Evolutionary conservation across 2,329 filamentous ascomycete species (phyloP).

Genomic region (Colletotrichum liaoningense): DNA sequence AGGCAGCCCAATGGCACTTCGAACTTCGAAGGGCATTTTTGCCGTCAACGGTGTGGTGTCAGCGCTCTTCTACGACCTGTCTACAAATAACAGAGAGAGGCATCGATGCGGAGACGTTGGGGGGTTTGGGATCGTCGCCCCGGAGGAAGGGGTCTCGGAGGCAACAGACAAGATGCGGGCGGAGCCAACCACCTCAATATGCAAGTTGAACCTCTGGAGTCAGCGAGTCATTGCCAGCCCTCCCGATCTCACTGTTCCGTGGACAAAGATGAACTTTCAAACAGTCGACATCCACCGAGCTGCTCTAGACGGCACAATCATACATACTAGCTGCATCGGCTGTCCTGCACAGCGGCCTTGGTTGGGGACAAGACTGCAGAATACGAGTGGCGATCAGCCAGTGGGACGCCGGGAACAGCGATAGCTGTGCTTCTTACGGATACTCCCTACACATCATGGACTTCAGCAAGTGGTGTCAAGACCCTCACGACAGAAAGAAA

Average conservation of each 20-base stretch:
- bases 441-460: not conserved
- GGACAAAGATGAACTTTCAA: constrained; percentile 5
- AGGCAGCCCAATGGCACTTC: not conserved
- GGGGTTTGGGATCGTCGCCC: constrained; percentile 10
- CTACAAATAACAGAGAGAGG: not conserved
- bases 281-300: constrained; percentile 11
- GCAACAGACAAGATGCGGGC: constrained; percentile 9
- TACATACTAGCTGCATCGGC: constrained; percentile 22
- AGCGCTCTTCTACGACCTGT: not conserved
- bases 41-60: not conserved
- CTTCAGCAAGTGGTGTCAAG: constrained; percentile 4
- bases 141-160: not conserved
- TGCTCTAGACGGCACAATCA: constrained; percentile 15
- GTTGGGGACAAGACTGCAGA: constrained; percentile 26
- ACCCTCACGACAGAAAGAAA: not conserved
- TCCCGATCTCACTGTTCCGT: not conserved
- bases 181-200: constrained; percentile 22
- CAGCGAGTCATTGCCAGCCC: not conserved
- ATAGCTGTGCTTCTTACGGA: not conserved
- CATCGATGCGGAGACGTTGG: constrained; percentile 6
- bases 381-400: constrained; percentile 36
- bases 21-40: not conserved
- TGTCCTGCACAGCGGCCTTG: constrained; percentile 10
- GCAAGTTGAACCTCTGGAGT: not conserved
- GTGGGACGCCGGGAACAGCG: constrained; percentile 24